phyloP scores from a whole-genome alignment of 768 basidiomycete species.

The Lentinula sp. region DNA sequence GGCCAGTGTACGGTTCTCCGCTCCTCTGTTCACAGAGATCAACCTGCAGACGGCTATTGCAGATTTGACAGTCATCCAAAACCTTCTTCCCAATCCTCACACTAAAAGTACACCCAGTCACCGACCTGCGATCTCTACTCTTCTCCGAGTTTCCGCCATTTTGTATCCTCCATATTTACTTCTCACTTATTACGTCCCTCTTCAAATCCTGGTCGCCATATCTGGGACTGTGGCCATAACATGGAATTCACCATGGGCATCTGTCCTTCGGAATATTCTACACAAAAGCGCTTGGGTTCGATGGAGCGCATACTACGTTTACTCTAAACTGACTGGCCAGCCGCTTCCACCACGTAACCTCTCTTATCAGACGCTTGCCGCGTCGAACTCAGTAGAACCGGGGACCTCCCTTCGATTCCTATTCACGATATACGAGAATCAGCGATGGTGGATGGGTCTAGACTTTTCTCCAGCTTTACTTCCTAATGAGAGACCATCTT shows the following conservation, averaged over 20 bases:
- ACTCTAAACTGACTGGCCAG: constrained; percentile 48
- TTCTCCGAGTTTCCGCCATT: constrained; percentile 52
- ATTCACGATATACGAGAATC: constrained; percentile 91
- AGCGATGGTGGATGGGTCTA: constrained; percentile 96
- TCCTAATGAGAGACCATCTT: constrained; percentile 85
- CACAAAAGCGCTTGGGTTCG: constrained; percentile 65
- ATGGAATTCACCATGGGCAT: constrained; percentile 65
- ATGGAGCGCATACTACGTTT: constrained; percentile 48
- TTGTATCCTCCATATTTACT: constrained; percentile 63
- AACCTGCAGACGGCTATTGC: constrained; percentile 49
- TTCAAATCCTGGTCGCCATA: constrained; percentile 56
- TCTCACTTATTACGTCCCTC: constrained; percentile 54
- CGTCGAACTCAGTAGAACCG: constrained; percentile 22
- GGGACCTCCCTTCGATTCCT: constrained; percentile 61
- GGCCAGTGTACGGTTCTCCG: constrained; percentile 12
- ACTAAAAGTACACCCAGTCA: constrained; percentile 22
- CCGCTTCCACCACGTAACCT: constrained; percentile 26
- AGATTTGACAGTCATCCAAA: constrained; percentile 61
- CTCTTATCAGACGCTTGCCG: constrained; percentile 23
- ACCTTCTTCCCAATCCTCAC: constrained; percentile 41
- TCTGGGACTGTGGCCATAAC: constrained; percentile 52
- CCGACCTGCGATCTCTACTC: constrained; percentile 21
- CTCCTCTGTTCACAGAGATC: constrained; percentile 44
- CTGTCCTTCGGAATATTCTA: constrained; percentile 46
- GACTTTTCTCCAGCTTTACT: constrained; percentile 94